Evolutionary conservation across 176 grass and related monocot genomes (phyloP), one percentile per base, ranked within the genome.

Genomic region (Elaeis guineensis): DNA sequence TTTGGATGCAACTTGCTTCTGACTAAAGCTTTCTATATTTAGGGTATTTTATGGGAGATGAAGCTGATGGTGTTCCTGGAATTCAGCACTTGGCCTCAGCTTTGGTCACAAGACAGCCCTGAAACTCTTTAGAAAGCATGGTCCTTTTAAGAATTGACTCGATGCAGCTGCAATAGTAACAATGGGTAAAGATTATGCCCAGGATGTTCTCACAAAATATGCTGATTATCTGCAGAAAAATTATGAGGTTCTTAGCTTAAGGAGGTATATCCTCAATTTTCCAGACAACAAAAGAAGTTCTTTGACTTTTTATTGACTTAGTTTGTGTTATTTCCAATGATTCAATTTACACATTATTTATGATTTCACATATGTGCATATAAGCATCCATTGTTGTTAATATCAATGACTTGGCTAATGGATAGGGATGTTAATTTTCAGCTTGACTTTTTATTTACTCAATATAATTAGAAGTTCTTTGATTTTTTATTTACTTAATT

Each of bases 111-210:
- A 98, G 69, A 92, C 93, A 72, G 81, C 87, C 6, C 64, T 83
- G 54, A 98, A 92, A 74, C 75, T 98, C 30, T 59, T 98, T 50
- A 87, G 85, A 9, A 98, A 92, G 76, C 93, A 92, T 25, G 87
- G 93, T 11, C 80, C 84, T 53, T 55, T 98, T 55, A 81, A 98
- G 76, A 85, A 92, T 50, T 89, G 92, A 64, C 69, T 98, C 35
- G 81, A 75, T 23, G 75, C 81, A 52, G 93, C 93, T 66, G 73
- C 80, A 51, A 4, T 81, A 22, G 65, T 78, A 83, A 98, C 82
- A 54, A 79, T 98, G 17, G 93, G 87, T 49, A 98, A 85, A 64
- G 79, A 89, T 58, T 98, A 92, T 64, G 87, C 87, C 0, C 93
- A 98, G 75, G 79, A 98, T 68, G 84, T 74, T 67, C 78, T 92